A percentile compares a stretch with the other conserved stretches of the same genome.
Conservation (phyloP, 2,329 filamentous ascomycete species). For the Pestalotiopsis sp. region DNA sequence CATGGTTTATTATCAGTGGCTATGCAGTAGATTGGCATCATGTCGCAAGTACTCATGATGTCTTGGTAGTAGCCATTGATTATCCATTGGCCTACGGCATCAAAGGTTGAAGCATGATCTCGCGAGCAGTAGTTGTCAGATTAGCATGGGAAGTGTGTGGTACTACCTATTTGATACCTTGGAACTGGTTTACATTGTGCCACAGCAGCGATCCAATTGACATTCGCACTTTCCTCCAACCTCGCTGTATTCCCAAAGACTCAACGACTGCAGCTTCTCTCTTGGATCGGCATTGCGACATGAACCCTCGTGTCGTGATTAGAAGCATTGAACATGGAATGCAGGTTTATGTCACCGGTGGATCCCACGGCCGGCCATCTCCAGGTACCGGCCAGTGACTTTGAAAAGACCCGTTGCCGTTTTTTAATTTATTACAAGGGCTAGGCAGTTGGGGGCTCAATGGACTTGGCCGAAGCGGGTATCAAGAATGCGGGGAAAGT, state of each 20-base stretch:
- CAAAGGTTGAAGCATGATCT: too few relatives aligned
- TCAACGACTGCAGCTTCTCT: background rate
- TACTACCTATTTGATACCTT: too few relatives aligned
- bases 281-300: background rate
- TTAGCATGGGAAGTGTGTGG: too few relatives aligned
- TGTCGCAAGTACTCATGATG: too few relatives aligned
- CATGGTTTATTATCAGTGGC: background rate
- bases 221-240: background rate
- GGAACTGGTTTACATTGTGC: too few relatives aligned
- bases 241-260: background rate
- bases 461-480: background rate
- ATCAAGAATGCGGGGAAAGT: slow-evolving; percentile 9
- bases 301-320: background rate
- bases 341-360: slow-evolving; percentile 11
- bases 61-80: too few relatives aligned
- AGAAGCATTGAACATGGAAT: background rate
- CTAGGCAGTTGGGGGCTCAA: background rate
- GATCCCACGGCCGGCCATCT: slow-evolving; percentile 5
- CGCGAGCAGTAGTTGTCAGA: too few relatives aligned
- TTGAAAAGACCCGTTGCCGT: background rate
- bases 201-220: background rate
- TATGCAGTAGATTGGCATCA: too few relatives aligned
- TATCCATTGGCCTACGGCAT: too few relatives aligned
- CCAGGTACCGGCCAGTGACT: slow-evolving; percentile 6
- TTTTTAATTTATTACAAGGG: background rate